phyloP scores from a whole-genome alignment of 805 yeast species.

The Teunomyces pallodes region DNA sequence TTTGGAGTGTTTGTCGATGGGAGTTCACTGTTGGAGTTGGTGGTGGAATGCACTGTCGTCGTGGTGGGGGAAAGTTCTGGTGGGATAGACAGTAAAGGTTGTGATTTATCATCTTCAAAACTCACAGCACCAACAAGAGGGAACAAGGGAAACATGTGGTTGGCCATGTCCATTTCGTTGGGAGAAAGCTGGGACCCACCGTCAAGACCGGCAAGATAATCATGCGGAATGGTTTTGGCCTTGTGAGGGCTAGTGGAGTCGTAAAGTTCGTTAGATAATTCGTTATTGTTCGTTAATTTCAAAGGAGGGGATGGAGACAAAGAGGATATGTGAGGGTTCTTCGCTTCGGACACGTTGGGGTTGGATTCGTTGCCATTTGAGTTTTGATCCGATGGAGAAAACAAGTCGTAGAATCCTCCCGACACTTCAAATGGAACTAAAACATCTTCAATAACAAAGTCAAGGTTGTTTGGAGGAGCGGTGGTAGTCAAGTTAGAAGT shows the following conservation, averaged over 20 bases:
- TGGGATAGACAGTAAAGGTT: slow-evolving; percentile 36
- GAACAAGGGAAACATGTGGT: slow-evolving; percentile 41
- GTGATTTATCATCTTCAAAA: slow-evolving; percentile 33
- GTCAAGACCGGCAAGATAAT: neutral
- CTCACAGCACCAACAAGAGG: slow-evolving; percentile 40
- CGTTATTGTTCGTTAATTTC: slow-evolving; percentile 4
- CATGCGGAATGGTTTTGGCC: slow-evolving; percentile 1
- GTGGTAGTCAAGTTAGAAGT: neutral
- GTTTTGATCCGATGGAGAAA: slow-evolving; percentile 13
- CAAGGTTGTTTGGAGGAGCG: slow-evolving; percentile 1
- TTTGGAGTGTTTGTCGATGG: neutral
- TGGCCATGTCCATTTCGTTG: slow-evolving; percentile 24
- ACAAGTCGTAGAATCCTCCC: slow-evolving; percentile 30
- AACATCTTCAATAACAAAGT: slow-evolving; percentile 28
- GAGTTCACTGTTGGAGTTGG: neutral
- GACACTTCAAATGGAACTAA: slow-evolving; percentile 29
- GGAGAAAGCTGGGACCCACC: slow-evolving; percentile 8
- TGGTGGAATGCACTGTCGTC: neutral
- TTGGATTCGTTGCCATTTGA: neutral
- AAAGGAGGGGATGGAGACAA: slow-evolving; percentile 7
- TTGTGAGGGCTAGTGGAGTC: slow-evolving; percentile 2
- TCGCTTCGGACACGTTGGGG: neutral
- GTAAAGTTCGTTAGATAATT: slow-evolving; percentile 1
- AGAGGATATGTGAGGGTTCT: slow-evolving; percentile 4
- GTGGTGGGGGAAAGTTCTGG: neutral